Evolutionary conservation across 2,329 filamentous ascomycete species (phyloP).

Genomic region (Cadophora luteo-olivacea): DNA sequence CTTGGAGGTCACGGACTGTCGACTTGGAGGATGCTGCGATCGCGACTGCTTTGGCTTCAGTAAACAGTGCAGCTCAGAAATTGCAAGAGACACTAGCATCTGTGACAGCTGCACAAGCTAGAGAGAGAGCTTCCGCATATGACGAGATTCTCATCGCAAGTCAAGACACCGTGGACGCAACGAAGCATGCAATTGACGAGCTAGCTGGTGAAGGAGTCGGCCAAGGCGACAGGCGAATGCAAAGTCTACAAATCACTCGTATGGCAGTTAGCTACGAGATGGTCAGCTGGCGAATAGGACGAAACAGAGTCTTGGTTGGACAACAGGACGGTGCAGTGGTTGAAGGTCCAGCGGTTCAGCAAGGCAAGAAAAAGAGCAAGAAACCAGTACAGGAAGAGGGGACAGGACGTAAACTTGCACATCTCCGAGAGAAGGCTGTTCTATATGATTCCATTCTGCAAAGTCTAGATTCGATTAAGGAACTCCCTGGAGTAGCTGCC

Average conservation of each 20-base stretch:
- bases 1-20: conserved; percentile 85
- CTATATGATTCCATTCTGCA: conserved; percentile 91
- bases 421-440: conserved; percentile 84
- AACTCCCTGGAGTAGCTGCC: conserved; percentile 87
- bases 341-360: conserved; percentile 54
- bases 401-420: conserved; percentile 76
- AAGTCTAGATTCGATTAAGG: conserved; percentile 87
- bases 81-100: conserved; percentile 57
- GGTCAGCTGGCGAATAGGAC: conserved; percentile 92
- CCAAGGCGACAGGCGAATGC: conserved; percentile 85
- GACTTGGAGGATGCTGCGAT: conserved; percentile 93
- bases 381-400: conserved; percentile 65
- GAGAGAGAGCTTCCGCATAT: conserved; percentile 83
- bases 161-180: conserved; percentile 93
- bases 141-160: conserved; percentile 89
- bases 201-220: conserved; percentile 82
- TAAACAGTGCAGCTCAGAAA: conserved; percentile 60
- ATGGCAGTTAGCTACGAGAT: conserved; percentile 94
- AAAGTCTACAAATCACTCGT: conserved; percentile 88
- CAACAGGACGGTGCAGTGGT: conserved; percentile 74
- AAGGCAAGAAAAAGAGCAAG: conserved; percentile 60
- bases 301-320: conserved; percentile 90
- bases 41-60: conserved; percentile 78
- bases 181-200: conserved; percentile 92
- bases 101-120: conserved; percentile 54